Evolutionary conservation across 768 basidiomycete genomes (phyloP), one percentile per base, ranked within the genome.

Genomic region (Auriscalpium orientale): DNA sequence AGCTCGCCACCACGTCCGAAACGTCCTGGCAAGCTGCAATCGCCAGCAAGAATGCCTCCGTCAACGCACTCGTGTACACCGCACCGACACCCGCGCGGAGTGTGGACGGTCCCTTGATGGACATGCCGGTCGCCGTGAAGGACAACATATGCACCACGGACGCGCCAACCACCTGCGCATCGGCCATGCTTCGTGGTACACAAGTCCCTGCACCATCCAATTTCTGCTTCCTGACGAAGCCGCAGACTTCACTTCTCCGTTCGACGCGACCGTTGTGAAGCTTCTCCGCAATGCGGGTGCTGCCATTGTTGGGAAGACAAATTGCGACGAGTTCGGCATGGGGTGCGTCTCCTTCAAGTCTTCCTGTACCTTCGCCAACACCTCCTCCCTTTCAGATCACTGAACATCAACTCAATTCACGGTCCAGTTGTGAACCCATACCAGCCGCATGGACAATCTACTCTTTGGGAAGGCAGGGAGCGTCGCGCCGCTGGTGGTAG

Each of bases 261-360:
- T 88, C 65, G 88, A 92, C 67, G 91, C 95, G 49, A 95, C 92
- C 1, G 89, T 88, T 7, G 89, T 97, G 0, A 57, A 71, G 4
- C 70, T 84, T 10, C 70, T 98, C 2, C 74, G 76, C 1, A 58
- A 73, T 0, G 72, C 75, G 0, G 93, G 92, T 0, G 92, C 86
- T 0, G 70, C 81, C 16, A 78, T 98, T 11, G 65, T 88, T 2
- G 95, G 93, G 1, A 97, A 97, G 71, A 86, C 94, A 1, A 95
- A 95, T 66, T 91, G 92, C 68, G 95, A 99, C 67, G 95, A 98
- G 70, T 98, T 98, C 70, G 95, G 95, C 1, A 98, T 98, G 95
- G 95, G 95, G 87, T 94, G 56, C 18, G 83, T 70, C 43, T 35
- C 9, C 4, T 35, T 43, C 54, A 20, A 55, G 36, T 34, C 47